Evolutionary conservation across 371 early-diverging fungal genomes (phyloP).

Genomic region (Sporodiniella umbellata): DNA sequence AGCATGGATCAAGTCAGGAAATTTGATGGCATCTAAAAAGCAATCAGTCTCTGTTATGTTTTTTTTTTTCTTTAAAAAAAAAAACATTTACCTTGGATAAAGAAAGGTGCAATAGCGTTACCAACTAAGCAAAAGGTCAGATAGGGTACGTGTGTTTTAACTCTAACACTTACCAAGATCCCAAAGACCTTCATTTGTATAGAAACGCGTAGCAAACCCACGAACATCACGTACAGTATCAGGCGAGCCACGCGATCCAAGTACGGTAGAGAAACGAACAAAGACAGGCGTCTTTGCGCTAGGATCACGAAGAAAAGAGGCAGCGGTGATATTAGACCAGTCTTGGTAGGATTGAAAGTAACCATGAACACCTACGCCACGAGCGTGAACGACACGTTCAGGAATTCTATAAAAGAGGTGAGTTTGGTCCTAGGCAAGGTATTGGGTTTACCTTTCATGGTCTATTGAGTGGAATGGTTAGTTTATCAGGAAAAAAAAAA

Average conservation of each 20-base stretch:
- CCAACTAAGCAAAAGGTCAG: slow-evolving; percentile 26
- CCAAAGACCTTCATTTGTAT: slow-evolving; percentile 59
- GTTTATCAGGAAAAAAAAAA: no score
- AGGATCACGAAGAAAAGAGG: slow-evolving; percentile 30
- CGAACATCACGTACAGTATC: slow-evolving; percentile 58
- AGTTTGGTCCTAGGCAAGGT: neutral
- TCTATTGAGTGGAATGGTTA: slow-evolving; percentile 7
- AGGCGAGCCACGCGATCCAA: slow-evolving; percentile 42
- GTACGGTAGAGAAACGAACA: slow-evolving; percentile 57
- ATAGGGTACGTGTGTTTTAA: neutral
- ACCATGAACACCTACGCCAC: slow-evolving; percentile 53
- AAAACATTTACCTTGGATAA: slow-evolving; percentile 23
- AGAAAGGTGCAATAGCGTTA: slow-evolving; percentile 48
- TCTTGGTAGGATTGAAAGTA: slow-evolving; percentile 47
- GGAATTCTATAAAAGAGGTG: slow-evolving; percentile 33
- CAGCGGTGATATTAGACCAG: slow-evolving; percentile 44
- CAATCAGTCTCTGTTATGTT: neutral
- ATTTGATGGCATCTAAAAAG: slow-evolving; percentile 40
- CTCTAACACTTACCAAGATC: slow-evolving; percentile 18
- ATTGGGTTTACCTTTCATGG: slow-evolving; percentile 16
- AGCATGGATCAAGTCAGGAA: slow-evolving; percentile 52
- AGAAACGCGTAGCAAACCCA: slow-evolving; percentile 61
- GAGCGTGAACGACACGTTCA: slow-evolving; percentile 55
- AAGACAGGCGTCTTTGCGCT: slow-evolving; percentile 52
- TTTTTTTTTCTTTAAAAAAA: neutral